Conservation (phyloP, 495 filamentous ascomycete genomes). For the Pyronema omphalodes region DNA sequence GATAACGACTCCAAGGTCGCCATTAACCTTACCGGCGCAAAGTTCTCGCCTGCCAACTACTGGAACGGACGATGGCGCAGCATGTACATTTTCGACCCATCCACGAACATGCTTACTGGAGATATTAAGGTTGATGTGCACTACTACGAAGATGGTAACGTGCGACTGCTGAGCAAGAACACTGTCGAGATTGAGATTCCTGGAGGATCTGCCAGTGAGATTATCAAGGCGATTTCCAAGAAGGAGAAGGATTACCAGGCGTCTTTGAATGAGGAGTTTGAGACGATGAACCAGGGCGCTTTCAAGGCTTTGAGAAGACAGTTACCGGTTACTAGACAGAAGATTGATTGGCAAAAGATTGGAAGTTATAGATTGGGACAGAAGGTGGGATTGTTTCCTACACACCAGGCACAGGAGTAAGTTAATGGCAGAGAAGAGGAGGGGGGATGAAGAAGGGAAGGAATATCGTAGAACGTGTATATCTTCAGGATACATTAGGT, state of each 20-base stretch:
- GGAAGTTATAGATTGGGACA: constrained; percentile 75
- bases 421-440: too few relatives aligned
- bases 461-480: too few relatives aligned
- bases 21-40: constrained; percentile 74
- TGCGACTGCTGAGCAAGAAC: constrained; percentile 74
- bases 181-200: constrained; percentile 36
- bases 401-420: neutral
- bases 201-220: constrained; percentile 42
- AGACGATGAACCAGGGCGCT: constrained; percentile 68
- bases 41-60: constrained; percentile 94
- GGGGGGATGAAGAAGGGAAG: too few relatives aligned
- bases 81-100: constrained; percentile 56
- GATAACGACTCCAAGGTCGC: constrained; percentile 58
- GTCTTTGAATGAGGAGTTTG: constrained; percentile 81
- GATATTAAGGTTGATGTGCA: constrained; percentile 75
- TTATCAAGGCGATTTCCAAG: constrained; percentile 54
- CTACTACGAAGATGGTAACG: constrained; percentile 99
- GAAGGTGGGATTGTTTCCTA: constrained; percentile 31
- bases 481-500: too few relatives aligned
- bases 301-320: constrained; percentile 89
- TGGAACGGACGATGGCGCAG: constrained; percentile 98
- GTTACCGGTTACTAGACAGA: constrained; percentile 89
- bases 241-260: constrained; percentile 89
- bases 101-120: constrained; percentile 42
- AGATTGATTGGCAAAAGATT: constrained; percentile 99